Evolutionary conservation across 2,329 filamentous ascomycete species (phyloP).

Genomic region (Emydomyces testavorans): DNA sequence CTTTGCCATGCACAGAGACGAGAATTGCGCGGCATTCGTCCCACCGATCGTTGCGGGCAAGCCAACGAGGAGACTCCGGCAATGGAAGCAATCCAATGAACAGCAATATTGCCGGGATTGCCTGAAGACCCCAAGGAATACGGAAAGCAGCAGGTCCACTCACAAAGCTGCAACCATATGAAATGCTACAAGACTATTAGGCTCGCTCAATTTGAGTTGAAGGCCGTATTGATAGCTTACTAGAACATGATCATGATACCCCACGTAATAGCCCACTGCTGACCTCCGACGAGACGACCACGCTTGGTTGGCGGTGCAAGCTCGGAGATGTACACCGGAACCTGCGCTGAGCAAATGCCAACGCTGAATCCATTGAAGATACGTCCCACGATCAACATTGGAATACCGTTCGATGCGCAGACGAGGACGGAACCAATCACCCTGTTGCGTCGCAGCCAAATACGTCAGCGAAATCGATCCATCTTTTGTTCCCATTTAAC

Average conservation of each 20-base stretch:
- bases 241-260: conserved; percentile 50
- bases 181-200: conserved; percentile 33
- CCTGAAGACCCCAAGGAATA: conserved; percentile 54
- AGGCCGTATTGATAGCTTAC: conserved; percentile 24
- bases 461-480: too few relatives aligned
- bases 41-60: conserved; percentile 51
- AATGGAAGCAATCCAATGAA: conserved; percentile 43
- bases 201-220: not conserved
- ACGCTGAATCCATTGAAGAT: conserved; percentile 36
- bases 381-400: conserved; percentile 41
- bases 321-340: conserved; percentile 32
- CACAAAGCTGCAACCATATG: conserved; percentile 51
- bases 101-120: conserved; percentile 48
- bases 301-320: conserved; percentile 34
- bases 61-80: conserved; percentile 53
- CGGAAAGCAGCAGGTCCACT: conserved; percentile 45
- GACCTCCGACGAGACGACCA: conserved; percentile 32
- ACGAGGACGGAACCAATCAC: conserved; percentile 49
- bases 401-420: conserved; percentile 52
- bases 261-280: conserved; percentile 36
- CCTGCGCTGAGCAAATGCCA: conserved; percentile 33
- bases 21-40: conserved; percentile 42
- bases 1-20: conserved; percentile 50
- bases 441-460: too few relatives aligned
- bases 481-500: too few relatives aligned